Conservation (phyloP, 2,329 filamentous ascomycete species). For the Talaromyces amestolkiae region DNA sequence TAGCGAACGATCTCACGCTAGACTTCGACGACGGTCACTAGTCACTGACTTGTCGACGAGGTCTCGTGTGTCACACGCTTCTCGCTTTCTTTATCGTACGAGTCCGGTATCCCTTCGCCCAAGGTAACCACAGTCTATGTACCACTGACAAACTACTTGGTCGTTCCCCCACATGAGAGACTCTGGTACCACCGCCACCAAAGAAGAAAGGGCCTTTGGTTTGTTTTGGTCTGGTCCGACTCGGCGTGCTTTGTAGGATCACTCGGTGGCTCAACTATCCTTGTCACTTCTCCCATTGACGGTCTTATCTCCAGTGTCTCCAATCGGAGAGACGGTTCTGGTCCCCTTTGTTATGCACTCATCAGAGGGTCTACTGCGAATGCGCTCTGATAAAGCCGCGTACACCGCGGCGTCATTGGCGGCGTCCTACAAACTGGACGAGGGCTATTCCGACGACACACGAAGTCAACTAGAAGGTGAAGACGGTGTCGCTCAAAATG, state of each 20-base stretch:
- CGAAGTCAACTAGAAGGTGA: conserved; percentile 47
- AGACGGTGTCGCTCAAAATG: conserved; percentile 32
- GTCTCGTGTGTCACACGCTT: not conserved
- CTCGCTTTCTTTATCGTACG: not conserved
- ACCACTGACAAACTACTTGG: not conserved
- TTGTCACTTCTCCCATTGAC: not conserved
- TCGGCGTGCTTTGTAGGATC: conserved; percentile 9
- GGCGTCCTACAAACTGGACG: conserved; percentile 65
- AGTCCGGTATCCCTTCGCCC: not conserved
- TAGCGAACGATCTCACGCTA: not conserved
- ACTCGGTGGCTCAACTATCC: not conserved
- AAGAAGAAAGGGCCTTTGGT: not conserved
- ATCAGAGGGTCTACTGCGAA: conserved; percentile 25
- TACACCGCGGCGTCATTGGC: conserved; percentile 31
- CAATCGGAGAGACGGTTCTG: not conserved
- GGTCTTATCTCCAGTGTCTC: not conserved
- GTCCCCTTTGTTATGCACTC: conserved; percentile 11
- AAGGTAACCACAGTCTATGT: not conserved
- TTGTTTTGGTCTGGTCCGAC: conserved; percentile 3
- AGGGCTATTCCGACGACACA: conserved; percentile 81
- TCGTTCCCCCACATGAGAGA: not conserved
- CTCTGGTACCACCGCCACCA: not conserved
- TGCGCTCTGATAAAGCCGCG: conserved; percentile 26
- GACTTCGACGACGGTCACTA: not conserved
- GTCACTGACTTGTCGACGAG: not conserved